Conservation (phyloP, 2,329 filamentous ascomycete species). For the Pseudocercospora musae region DNA sequence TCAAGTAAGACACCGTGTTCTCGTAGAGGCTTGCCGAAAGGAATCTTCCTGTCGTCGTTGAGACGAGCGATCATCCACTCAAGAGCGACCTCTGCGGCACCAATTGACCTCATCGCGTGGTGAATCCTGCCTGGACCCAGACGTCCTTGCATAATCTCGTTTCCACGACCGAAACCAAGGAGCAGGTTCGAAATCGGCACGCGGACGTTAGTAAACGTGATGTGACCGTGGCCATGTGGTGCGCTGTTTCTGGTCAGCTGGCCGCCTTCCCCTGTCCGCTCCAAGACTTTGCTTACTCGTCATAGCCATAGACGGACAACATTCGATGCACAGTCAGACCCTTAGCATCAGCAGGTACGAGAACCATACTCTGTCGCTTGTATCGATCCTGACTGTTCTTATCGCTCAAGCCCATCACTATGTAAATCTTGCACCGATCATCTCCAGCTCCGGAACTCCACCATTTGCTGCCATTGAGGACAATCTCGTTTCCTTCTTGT, state of each 20-base stretch:
- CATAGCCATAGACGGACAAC: conserved; percentile 91
- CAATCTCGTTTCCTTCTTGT: conserved; percentile 80
- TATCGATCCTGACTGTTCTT: conserved; percentile 72
- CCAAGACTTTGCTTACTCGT: conserved; percentile 55
- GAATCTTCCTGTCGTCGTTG: conserved; percentile 85
- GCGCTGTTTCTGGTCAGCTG: conserved; percentile 45
- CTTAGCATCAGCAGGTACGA: conserved; percentile 76
- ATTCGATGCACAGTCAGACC: conserved; percentile 93
- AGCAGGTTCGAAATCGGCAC: conserved; percentile 80
- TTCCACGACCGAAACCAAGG: conserved; percentile 86
- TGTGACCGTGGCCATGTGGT: conserved; percentile 95
- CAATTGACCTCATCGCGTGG: conserved; percentile 94
- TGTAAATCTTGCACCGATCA: conserved; percentile 85
- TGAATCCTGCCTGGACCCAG: conserved; percentile 95
- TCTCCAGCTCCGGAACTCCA: conserved; percentile 97
- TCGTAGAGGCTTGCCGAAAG: conserved; percentile 81
- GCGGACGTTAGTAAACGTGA: conserved; percentile 83
- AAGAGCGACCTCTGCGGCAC: conserved; percentile 81
- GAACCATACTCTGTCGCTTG: conserved; percentile 86
- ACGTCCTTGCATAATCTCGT: conserved; percentile 97
- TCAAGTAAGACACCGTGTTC: conserved; percentile 93
- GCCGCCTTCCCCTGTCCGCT: background rate
- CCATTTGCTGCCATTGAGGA: conserved; percentile 97
- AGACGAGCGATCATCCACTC: conserved; percentile 93
- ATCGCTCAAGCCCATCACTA: conserved; percentile 94